phyloP scores from a whole-genome alignment of 495 filamentous ascomycete genomes.

The Aspergillus kassunensis region DNA sequence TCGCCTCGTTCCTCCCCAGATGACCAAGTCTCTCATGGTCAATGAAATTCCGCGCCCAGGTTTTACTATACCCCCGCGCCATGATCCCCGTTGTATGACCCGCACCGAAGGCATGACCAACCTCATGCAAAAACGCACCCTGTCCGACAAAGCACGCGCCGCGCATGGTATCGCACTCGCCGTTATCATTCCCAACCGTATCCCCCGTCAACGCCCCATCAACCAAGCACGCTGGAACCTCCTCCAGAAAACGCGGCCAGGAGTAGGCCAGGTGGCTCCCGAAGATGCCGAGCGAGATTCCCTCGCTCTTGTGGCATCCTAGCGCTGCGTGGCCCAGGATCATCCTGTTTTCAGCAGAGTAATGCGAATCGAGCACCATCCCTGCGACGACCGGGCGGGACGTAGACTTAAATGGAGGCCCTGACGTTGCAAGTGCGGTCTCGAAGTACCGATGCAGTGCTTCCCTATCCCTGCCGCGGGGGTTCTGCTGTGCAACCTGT shows the following conservation, averaged over 20 bases:
- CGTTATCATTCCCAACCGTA: neutral
- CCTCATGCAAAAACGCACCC: slow-evolving; percentile 1
- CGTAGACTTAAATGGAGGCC: neutral
- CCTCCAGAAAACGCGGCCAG: neutral
- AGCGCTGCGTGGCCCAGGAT: neutral
- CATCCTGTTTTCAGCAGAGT: neutral
- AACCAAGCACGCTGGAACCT: neutral
- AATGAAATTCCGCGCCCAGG: neutral
- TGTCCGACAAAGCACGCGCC: slow-evolving; percentile 1
- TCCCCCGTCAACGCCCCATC: neutral
- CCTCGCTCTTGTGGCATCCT: neutral
- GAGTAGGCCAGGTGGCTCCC: neutral
- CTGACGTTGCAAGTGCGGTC: neutral
- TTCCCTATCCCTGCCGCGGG: neutral
- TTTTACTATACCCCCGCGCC: neutral
- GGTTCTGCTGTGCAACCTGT: slow-evolving; percentile 4
- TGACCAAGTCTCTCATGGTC: neutral
- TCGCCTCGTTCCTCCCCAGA: neutral
- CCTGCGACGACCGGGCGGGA: neutral
- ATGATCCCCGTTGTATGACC: neutral
- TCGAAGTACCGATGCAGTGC: neutral
- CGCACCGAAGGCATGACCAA: neutral
- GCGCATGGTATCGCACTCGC: neutral
- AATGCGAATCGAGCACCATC: neutral
- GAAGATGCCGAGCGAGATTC: neutral